A percentile compares a stretch with the other conserved stretches of the same genome.
Conservation (phyloP, 2,329 filamentous ascomycete species). For the Domatiomyces globalis region DNA sequence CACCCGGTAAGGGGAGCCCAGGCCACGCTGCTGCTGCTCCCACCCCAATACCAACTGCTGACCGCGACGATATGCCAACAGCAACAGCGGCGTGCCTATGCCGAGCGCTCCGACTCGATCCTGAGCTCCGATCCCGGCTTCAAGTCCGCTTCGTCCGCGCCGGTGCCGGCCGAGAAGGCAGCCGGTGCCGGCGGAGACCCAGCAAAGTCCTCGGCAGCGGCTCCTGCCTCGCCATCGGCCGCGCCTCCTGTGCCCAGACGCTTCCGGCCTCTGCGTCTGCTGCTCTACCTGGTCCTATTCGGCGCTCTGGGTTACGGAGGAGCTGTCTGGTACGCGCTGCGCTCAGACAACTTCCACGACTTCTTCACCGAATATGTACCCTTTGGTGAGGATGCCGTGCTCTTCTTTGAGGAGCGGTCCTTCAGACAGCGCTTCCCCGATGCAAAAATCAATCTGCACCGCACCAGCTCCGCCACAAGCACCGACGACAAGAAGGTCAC, state of each 20-base stretch:
- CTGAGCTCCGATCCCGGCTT: slow-evolving; percentile 17
- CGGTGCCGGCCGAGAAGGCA: slow-evolving; percentile 7
- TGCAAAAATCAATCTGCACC: slow-evolving; percentile 39
- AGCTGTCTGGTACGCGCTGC: slow-evolving; percentile 80
- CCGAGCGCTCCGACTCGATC: slow-evolving; percentile 13
- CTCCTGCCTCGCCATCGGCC: slow-evolving; percentile 17
- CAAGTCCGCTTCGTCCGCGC: slow-evolving; percentile 2
- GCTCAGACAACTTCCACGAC: slow-evolving; percentile 97
- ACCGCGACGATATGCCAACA: neutral
- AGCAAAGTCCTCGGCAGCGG: slow-evolving; percentile 6
- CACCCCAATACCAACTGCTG: neutral
- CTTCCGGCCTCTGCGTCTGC: slow-evolving; percentile 57
- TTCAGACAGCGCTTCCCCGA: slow-evolving; percentile 72
- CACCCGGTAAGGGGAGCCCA: slow-evolving; percentile 8
- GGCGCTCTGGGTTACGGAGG: slow-evolving; percentile 68
- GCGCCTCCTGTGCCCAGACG: slow-evolving; percentile 42
- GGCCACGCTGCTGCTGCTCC: slow-evolving; percentile 1
- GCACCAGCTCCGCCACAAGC: slow-evolving; percentile 32
- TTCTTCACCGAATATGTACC: slow-evolving; percentile 97
- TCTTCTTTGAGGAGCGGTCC: slow-evolving; percentile 90
- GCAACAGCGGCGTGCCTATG: slow-evolving; percentile 13
- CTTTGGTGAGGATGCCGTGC: slow-evolving; percentile 82
- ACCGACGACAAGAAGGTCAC: slow-evolving; percentile 57
- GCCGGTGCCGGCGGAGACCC: no score
- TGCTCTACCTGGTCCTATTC: slow-evolving; percentile 63